A percentile compares a stretch with the other conserved stretches of the same genome.
phyloP scores from a whole-genome alignment of 2,329 filamentous ascomycete genomes.

The Ophiostoma angusticollis region DNA sequence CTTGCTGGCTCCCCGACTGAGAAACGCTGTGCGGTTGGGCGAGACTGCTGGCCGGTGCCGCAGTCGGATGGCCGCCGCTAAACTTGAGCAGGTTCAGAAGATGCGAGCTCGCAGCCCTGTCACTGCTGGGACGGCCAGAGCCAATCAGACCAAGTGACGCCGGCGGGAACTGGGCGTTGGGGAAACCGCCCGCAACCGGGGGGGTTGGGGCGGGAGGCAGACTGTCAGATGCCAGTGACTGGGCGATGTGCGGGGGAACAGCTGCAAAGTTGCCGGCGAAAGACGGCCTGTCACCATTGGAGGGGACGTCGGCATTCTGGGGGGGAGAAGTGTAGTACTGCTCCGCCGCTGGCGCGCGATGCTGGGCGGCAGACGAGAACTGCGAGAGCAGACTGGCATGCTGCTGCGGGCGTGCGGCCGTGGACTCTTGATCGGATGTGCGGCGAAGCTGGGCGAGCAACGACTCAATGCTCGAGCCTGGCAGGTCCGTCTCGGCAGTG shows the following conservation, averaged over 20 bases:
- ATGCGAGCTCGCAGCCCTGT: slow-evolving; percentile 17
- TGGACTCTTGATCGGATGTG: slow-evolving; percentile 19
- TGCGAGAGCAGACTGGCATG: slow-evolving; percentile 22
- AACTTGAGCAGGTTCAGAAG: slow-evolving; percentile 51
- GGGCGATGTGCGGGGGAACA: slow-evolving; percentile 1
- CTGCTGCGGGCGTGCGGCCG: slow-evolving; percentile 13
- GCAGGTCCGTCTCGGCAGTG: slow-evolving; percentile 15
- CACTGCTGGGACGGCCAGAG: slow-evolving; percentile 24
- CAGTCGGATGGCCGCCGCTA: slow-evolving; percentile 28
- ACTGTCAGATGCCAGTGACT: slow-evolving; percentile 17
- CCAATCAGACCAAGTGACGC: slow-evolving; percentile 37
- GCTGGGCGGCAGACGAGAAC: slow-evolving; percentile 9
- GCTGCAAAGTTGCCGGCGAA: slow-evolving; percentile 13
- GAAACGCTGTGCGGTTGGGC: not conserved
- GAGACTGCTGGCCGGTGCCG: slow-evolving; percentile 8
- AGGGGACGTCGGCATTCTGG: slow-evolving; percentile 18
- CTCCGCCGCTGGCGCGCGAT: slow-evolving; percentile 13
- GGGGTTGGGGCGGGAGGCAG: slow-evolving; percentile 33
- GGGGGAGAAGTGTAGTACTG: slow-evolving; percentile 17
- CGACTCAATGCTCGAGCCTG: slow-evolving; percentile 25
- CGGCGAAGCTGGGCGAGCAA: slow-evolving; percentile 29
- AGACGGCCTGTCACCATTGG: slow-evolving; percentile 11
- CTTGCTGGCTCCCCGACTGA: slow-evolving; percentile 14
- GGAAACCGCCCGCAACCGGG: slow-evolving; percentile 26
- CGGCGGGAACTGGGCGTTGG: slow-evolving; percentile 26